These are phyloP conservation scores for Cruciata laevipes DNA, from an alignment of 257 asterid genomes.

Conservation along the genomic window DNA sequence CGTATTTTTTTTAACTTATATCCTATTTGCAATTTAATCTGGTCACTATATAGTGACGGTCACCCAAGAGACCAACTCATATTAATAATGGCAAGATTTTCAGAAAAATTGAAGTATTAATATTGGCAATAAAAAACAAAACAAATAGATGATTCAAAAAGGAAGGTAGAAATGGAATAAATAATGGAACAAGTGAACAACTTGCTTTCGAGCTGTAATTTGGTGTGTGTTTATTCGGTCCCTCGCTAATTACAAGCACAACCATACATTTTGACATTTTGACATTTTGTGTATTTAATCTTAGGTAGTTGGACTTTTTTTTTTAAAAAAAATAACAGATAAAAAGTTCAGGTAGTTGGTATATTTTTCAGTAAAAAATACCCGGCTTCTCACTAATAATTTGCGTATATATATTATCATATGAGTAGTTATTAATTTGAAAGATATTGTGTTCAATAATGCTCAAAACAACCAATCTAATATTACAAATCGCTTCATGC, in stretches of 20 bases:
- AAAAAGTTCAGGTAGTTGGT: background rate
- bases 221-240: slow-evolving; percentile 4
- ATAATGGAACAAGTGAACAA: background rate
- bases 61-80: no score
- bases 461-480: background rate
- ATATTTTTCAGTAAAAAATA: background rate
- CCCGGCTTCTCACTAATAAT: background rate
- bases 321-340: background rate
- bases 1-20: no score
- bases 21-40: no score
- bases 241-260: slow-evolving; percentile 1
- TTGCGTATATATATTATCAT: no score
- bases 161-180: background rate
- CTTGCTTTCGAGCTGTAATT: background rate
- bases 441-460: background rate
- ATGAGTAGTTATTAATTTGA: no score
- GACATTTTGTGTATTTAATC: background rate
- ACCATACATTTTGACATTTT: background rate
- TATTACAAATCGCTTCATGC: background rate
- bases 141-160: background rate
- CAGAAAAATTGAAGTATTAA: no score
- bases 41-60: no score
- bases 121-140: background rate
- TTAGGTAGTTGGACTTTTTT: background rate
- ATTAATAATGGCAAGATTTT: no score